Base-by-base conservation (phyloP, 164 flowering plant species). In the Liquidambar formosana region DNA sequence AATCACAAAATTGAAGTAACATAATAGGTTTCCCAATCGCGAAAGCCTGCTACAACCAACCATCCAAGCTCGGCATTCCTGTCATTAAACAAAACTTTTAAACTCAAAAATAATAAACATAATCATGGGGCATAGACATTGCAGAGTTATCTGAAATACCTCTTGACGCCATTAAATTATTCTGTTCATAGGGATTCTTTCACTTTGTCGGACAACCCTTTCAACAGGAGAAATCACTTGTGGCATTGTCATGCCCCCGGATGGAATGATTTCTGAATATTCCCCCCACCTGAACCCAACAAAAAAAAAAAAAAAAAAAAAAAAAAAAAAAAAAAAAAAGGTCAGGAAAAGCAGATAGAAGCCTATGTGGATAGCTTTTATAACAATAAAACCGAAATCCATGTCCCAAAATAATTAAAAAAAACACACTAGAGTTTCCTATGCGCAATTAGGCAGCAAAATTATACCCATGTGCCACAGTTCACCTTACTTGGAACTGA, bases 231-330 rank as follows among this genome's bases (percentile, higher is more conserved):
- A 74, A 59, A 91, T 91, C 23, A 71, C 46, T 65, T 91, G 94
- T 10, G 97, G 97, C 97, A 91, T 91, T 33, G 97, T 81, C 97
- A 91, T 91, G 14, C 97, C 97, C 46, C 92, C 97, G 13, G 97
- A 91, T 61, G 89, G 92, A 66, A 91, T 88, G 59, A 91, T 91
- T 82, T 91, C 97, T 91, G 92, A 73, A 79, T 4, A 56, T n/a
- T n/a, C n/a, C n/a, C n/a, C n/a, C n/a, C n/a, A n/a, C n/a, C n/a
- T n/a, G n/a, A n/a, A n/a, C n/a, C n/a, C n/a, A n/a, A n/a, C n/a
- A n/a, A n/a, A n/a, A n/a, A n/a, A n/a, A n/a, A n/a, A n/a, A n/a
- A 28, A 48, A n/a, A n/a, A n/a, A n/a, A n/a, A n/a, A n/a, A n/a
- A n/a, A n/a, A n/a, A n/a, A n/a, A n/a, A n/a, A n/a, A n/a, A n/a